phyloP scores from a whole-genome alignment of 345 rosid genomes.

The Acer campestre region DNA sequence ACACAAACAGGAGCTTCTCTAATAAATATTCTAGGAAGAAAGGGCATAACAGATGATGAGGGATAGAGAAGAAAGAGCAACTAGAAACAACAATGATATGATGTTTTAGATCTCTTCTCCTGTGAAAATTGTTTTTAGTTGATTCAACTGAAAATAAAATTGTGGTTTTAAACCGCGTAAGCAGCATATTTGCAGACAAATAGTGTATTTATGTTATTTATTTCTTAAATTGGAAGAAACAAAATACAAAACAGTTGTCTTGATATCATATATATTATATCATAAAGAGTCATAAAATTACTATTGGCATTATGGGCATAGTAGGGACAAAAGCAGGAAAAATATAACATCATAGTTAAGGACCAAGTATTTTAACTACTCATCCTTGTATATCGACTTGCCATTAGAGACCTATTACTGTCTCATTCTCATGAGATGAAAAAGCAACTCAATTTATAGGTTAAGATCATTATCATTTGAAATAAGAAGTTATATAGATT shows the following conservation, averaged over 20 bases:
- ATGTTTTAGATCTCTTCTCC: neutral
- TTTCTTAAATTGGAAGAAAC: neutral
- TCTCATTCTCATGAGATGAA: neutral
- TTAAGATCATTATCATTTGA: neutral
- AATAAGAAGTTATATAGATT: neutral
- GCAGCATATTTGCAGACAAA: neutral
- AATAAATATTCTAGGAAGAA: neutral
- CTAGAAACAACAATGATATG: neutral
- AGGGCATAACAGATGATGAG: neutral
- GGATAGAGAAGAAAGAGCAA: neutral
- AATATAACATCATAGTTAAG: neutral
- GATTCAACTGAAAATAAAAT: neutral
- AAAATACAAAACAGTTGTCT: neutral
- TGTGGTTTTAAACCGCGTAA: neutral
- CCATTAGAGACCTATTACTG: neutral
- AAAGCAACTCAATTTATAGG: neutral
- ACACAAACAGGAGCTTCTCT: neutral
- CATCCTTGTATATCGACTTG: neutral
- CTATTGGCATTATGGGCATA: neutral
- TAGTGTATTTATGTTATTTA: neutral
- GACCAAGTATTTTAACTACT: neutral
- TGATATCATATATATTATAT: neutral
- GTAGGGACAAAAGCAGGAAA: neutral
- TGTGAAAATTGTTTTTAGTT: neutral
- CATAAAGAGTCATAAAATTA: neutral